Percentiles rank a stretch among this genome's conserved stretches.
phyloP scores from a whole-genome alignment of 2,329 filamentous ascomycete species.

The Botrytis fragariae region DNA sequence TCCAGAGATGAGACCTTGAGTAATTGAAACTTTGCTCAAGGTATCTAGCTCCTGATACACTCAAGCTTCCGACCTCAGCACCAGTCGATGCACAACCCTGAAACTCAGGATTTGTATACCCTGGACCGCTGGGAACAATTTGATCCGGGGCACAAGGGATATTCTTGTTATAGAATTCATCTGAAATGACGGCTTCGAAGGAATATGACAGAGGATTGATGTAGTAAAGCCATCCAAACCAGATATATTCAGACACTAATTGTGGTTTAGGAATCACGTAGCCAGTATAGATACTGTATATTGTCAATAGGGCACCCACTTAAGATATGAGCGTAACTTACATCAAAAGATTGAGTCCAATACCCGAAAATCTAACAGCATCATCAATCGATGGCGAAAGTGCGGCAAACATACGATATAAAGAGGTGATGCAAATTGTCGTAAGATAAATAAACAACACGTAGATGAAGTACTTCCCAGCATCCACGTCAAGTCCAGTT shows the following conservation, averaged over 20 bases:
- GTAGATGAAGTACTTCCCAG: slow-evolving; percentile 64
- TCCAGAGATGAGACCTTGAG: slow-evolving; percentile 57
- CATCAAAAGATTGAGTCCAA: slow-evolving; percentile 59
- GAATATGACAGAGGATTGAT: slow-evolving; percentile 51
- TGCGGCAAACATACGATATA: slow-evolving; percentile 67
- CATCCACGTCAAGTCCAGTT: slow-evolving; percentile 55
- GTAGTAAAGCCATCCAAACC: slow-evolving; percentile 60
- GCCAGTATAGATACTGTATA: slow-evolving; percentile 54
- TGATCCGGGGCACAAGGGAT: slow-evolving; percentile 58
- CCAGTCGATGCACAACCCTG: slow-evolving; percentile 64
- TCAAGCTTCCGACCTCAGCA: slow-evolving; percentile 49
- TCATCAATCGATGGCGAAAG: slow-evolving; percentile 64
- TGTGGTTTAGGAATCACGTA: slow-evolving; percentile 67
- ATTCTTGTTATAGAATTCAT: slow-evolving; percentile 56
- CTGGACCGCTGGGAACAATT: slow-evolving; percentile 58
- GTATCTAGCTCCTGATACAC: slow-evolving; percentile 54
- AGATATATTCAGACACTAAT: slow-evolving; percentile 57
- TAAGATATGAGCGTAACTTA: slow-evolving; percentile 13
- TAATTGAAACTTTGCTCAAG: slow-evolving; percentile 55
- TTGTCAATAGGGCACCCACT: background rate
- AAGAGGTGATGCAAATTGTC: slow-evolving; percentile 59
- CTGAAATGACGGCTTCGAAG: slow-evolving; percentile 62
- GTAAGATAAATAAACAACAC: slow-evolving; percentile 62
- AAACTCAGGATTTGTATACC: slow-evolving; percentile 49
- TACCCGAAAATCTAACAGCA: slow-evolving; percentile 62